Evolutionary conservation across 768 basidiomycete genomes (phyloP).

Genomic region (Boletus rubropictus): DNA sequence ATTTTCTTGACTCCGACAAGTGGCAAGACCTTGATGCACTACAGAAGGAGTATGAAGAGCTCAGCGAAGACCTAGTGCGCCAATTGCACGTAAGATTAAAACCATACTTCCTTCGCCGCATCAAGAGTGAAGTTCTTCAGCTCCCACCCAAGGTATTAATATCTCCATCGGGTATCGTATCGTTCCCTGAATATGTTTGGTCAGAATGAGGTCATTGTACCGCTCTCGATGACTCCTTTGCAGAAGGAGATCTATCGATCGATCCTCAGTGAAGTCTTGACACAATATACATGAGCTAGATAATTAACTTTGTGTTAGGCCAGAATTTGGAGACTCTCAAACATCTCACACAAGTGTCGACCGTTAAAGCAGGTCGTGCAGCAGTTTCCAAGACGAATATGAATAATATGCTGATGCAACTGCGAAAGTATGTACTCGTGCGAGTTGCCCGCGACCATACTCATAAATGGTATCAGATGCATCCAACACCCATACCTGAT

Average conservation of each 20-base stretch:
- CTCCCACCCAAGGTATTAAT: slow-evolving; percentile 79
- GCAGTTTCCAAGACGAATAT: slow-evolving; percentile 48
- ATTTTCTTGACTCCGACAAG: slow-evolving; percentile 77
- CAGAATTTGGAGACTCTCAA: slow-evolving; percentile 66
- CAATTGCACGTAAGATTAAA: slow-evolving; percentile 72
- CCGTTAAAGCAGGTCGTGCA: slow-evolving; percentile 28
- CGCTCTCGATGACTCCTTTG: slow-evolving; percentile 78
- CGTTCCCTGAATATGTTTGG: slow-evolving; percentile 3
- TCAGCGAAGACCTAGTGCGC: slow-evolving; percentile 75
- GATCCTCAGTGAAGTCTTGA: slow-evolving; percentile 54
- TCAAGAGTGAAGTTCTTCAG: slow-evolving; percentile 88
- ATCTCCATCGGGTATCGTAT: background rate
- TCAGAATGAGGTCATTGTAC: slow-evolving; percentile 88
- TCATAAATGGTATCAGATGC: slow-evolving; percentile 45
- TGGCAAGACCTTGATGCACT: slow-evolving; percentile 74
- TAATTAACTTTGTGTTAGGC: slow-evolving; percentile 36
- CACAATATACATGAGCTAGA: slow-evolving; percentile 13
- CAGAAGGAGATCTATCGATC: slow-evolving; percentile 87
- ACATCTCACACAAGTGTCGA: slow-evolving; percentile 46
- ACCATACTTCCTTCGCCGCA: slow-evolving; percentile 89
- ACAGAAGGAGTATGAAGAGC: slow-evolving; percentile 66
- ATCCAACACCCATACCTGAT: slow-evolving; percentile 90
- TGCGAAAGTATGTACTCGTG: slow-evolving; percentile 60
- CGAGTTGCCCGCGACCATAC: background rate
- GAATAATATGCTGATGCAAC: slow-evolving; percentile 83